Percentiles rank a stretch among this genome's conserved stretches.
These are phyloP conservation scores for Cutaneotrichosporon sp. DNA, from an alignment of 1,284 basidiomycete species.

Conservation along the genomic window DNA sequence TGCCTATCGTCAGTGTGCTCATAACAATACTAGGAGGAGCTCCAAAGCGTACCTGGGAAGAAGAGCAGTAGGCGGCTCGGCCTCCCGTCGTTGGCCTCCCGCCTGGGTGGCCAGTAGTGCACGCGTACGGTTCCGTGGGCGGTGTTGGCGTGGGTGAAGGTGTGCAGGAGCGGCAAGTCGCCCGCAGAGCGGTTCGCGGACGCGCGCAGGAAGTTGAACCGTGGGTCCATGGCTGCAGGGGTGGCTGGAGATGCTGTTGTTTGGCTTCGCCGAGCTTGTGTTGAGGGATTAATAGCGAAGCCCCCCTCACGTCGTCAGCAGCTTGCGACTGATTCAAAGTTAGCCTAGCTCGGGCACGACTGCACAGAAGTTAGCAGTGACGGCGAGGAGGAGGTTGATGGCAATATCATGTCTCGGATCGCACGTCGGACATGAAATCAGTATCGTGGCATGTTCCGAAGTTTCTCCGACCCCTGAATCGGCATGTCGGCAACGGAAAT, in stretches of 20 bases:
- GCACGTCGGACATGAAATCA: too few relatives aligned
- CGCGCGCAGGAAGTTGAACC: slow-evolving; percentile 17
- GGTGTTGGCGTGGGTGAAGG: slow-evolving; percentile 4
- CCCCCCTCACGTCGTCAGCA: too few relatives aligned
- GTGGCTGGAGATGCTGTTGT: too few relatives aligned
- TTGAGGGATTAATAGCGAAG: too few relatives aligned
- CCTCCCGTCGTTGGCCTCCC: slow-evolving; percentile 2
- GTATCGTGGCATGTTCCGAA: too few relatives aligned
- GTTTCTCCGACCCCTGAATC: background rate
- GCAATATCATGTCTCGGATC: too few relatives aligned
- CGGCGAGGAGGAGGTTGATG: too few relatives aligned
- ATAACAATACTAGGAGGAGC: too few relatives aligned
- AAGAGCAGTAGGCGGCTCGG: slow-evolving; percentile 34
- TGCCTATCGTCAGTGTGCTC: slow-evolving; percentile 30
- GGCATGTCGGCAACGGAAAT: background rate
- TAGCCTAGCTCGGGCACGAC: too few relatives aligned
- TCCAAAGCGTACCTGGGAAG: slow-evolving; percentile 29
- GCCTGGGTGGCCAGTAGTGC: slow-evolving; percentile 36
- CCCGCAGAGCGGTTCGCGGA: background rate
- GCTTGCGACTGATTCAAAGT: too few relatives aligned
- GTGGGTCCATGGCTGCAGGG: slow-evolving; percentile 21
- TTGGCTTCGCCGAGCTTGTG: too few relatives aligned
- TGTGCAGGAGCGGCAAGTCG: slow-evolving; percentile 1
- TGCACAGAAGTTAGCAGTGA: too few relatives aligned
- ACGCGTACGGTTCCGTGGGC: slow-evolving; percentile 15